phyloP scores from a whole-genome alignment of 129 eudicot species.

The Smallanthus sonchifolius region DNA sequence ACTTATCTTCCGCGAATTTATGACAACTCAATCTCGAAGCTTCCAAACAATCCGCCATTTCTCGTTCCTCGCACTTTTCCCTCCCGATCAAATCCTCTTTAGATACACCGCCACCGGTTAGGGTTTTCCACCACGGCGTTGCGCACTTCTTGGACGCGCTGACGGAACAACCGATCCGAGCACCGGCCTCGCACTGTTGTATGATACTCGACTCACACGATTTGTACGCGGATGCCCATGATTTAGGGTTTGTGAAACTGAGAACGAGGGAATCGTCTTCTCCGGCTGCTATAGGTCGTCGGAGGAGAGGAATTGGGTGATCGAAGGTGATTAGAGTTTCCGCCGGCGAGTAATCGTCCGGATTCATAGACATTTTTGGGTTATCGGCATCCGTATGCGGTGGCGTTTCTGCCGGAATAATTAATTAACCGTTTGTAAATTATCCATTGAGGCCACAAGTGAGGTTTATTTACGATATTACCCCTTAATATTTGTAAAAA shows the following conservation, averaged over 20 bases:
- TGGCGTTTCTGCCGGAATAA: neutral
- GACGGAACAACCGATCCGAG: constrained; percentile 74
- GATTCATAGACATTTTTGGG: neutral
- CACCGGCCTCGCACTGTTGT: constrained; percentile 64
- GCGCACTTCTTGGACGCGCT: constrained; percentile 61
- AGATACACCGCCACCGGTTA: constrained; percentile 14
- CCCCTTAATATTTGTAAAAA: too few species aligned
- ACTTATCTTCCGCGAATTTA: constrained; percentile 50
- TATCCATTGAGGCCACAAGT: too few species aligned
- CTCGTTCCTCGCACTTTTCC: constrained; percentile 62
- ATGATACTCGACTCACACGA: constrained; percentile 43
- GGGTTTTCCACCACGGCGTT: constrained; percentile 67
- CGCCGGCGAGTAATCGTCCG: constrained; percentile 56
- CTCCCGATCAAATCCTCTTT: constrained; percentile 22
- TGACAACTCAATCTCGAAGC: constrained; percentile 45
- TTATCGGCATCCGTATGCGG: neutral
- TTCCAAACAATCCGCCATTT: constrained; percentile 54
- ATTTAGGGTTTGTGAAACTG: constrained; percentile 48
- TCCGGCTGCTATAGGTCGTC: constrained; percentile 42
- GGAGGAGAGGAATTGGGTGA: constrained; percentile 55
- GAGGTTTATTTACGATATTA: too few species aligned
- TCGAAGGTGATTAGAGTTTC: constrained; percentile 56
- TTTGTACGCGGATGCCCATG: constrained; percentile 49
- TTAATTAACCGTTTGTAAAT: too few species aligned
- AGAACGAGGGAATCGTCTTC: constrained; percentile 49